A percentile compares a stretch with the other conserved stretches of the same genome.
Conservation (phyloP, 2,329 filamentous ascomycete genomes). For the Paraconiothyrium sp. region DNA sequence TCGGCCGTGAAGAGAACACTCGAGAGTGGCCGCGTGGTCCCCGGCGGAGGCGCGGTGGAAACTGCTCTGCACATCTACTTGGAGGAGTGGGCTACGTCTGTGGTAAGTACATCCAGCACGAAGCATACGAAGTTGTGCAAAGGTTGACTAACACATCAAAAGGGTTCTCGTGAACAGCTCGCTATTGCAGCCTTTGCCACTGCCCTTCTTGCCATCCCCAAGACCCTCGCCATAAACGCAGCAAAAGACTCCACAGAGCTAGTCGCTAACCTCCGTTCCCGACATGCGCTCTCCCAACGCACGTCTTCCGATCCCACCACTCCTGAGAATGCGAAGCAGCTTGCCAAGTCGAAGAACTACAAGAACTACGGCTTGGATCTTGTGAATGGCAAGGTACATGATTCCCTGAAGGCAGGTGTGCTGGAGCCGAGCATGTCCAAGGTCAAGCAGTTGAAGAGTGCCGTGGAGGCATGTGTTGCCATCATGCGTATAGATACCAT, state of each 20-base stretch:
- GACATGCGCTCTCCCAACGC: constrained; percentile 93
- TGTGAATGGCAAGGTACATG: constrained; percentile 86
- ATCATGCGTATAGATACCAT: constrained; percentile 99
- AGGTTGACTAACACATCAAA: constrained; percentile 8
- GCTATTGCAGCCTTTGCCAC: constrained; percentile 98
- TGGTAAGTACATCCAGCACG: constrained; percentile 63
- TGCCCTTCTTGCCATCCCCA: constrained; percentile 91
- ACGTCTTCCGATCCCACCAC: constrained; percentile 74
- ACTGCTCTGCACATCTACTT: constrained; percentile 99
- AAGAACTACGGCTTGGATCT: constrained; percentile 98
- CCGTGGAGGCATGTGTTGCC: constrained; percentile 96
- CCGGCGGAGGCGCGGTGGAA: constrained; percentile 94
- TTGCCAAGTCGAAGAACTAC: constrained; percentile 95
- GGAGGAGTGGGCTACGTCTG: constrained; percentile 97
- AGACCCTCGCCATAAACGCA: constrained; percentile 95
- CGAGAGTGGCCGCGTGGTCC: constrained; percentile 95
- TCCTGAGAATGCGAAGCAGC: constrained; percentile 83
- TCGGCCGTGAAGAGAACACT: constrained; percentile 97
- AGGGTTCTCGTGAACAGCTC: constrained; percentile 92
- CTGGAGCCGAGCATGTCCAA: constrained; percentile 98
- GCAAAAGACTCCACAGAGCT: constrained; percentile 96
- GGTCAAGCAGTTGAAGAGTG: constrained; percentile 96
- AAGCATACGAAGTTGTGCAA: neutral
- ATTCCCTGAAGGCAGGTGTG: constrained; percentile 93
- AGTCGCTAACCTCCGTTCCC: constrained; percentile 91